phyloP scores from a whole-genome alignment of 164 flowering plant genomes.

The Sextonia rubra region DNA sequence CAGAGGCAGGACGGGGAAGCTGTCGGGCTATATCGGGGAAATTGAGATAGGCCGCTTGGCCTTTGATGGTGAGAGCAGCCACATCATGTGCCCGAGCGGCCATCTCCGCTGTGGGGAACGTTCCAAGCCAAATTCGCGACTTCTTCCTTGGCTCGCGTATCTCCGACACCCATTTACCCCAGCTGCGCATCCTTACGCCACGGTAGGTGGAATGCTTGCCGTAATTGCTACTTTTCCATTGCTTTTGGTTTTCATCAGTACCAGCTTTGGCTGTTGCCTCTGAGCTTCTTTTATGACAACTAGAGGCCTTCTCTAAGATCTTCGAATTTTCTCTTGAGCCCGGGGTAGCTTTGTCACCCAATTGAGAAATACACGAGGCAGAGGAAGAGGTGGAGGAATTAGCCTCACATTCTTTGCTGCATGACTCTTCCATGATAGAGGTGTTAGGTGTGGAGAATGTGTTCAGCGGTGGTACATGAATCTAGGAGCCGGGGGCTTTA shows the following conservation, averaged over 20 bases:
- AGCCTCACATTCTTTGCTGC: neutral
- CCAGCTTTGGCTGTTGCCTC: neutral
- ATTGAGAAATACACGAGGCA: constrained; percentile 1
- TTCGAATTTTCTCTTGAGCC: neutral
- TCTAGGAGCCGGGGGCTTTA: constrained; percentile 7
- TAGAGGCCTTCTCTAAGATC: neutral
- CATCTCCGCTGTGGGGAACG: constrained; percentile 57
- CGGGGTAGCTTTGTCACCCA: neutral
- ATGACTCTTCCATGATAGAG: constrained; percentile 4
- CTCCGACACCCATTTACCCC: constrained; percentile 72
- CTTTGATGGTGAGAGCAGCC: constrained; percentile 54
- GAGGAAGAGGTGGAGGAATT: constrained; percentile 8
- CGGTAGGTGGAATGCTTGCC: constrained; percentile 35
- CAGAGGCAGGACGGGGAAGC: constrained; percentile 46
- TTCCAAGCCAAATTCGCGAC: constrained; percentile 65
- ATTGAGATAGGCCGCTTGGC: constrained; percentile 44
- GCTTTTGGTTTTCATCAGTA: constrained; percentile 10
- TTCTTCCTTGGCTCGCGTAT: constrained; percentile 60
- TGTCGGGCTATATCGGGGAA: constrained; percentile 47
- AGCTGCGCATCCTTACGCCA: constrained; percentile 52
- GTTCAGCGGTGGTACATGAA: neutral
- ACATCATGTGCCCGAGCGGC: constrained; percentile 72
- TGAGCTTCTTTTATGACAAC: neutral
- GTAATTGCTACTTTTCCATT: constrained; percentile 9
- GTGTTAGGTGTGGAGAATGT: neutral